phyloP scores from a whole-genome alignment of 257 asterid species.

The Haberlea rhodopensis region DNA sequence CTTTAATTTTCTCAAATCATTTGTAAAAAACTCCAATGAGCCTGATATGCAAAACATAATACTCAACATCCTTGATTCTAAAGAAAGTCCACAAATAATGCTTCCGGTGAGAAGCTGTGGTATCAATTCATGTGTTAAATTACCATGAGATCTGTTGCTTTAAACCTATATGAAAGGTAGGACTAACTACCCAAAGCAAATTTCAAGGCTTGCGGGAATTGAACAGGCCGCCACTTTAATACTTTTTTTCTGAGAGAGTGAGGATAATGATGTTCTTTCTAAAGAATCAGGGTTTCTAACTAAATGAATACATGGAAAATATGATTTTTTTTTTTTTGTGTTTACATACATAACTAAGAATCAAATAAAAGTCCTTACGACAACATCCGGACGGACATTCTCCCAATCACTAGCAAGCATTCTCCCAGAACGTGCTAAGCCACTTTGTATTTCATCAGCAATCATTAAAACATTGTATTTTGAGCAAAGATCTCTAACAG shows the following conservation, averaged over 20 bases:
- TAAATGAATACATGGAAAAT: too few relatives aligned
- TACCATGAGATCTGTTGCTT: neutral
- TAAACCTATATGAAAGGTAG: neutral
- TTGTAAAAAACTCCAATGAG: neutral
- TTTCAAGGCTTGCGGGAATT: neutral
- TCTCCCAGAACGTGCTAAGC: constrained; percentile 90
- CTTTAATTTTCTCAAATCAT: neutral
- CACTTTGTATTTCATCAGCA: constrained; percentile 98
- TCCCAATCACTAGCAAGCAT: constrained; percentile 96
- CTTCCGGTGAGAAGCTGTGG: neutral
- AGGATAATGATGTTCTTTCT: too few relatives aligned
- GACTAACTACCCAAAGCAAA: neutral
- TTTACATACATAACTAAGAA: constrained; percentile 11
- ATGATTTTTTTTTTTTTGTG: too few relatives aligned
- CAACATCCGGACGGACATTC: constrained; percentile 76
- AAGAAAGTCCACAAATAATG: neutral
- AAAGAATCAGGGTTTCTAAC: neutral
- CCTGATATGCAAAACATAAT: neutral
- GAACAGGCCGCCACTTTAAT: neutral
- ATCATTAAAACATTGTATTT: constrained; percentile 81
- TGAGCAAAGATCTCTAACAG: constrained; percentile 84
- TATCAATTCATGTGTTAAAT: neutral
- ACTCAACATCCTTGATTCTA: neutral
- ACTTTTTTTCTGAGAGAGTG: too few relatives aligned
- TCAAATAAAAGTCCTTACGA: constrained; percentile 51